Conservation (phyloP, 148 eudicot species). For the Silene latifolia region DNA sequence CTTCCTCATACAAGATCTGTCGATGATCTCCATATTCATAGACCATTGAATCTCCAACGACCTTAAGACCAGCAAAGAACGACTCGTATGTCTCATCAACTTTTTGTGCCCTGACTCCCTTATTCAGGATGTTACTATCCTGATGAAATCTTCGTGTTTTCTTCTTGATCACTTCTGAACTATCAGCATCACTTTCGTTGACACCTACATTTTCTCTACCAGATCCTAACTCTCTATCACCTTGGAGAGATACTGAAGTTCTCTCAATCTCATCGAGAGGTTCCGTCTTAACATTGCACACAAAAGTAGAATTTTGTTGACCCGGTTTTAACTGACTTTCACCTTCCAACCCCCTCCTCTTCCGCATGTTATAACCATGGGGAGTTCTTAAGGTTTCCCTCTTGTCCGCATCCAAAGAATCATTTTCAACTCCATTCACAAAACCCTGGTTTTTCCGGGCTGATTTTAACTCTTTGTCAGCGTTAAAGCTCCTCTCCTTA, state of each 20-base stretch:
- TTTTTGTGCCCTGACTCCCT: neutral
- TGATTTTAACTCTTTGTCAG: neutral
- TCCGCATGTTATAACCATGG: slow-evolving; percentile 5
- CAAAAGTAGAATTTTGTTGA: neutral
- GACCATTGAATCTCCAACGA: slow-evolving; percentile 2
- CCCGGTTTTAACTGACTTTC: neutral
- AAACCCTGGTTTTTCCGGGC: neutral
- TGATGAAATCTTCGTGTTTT: neutral
- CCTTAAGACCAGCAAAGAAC: slow-evolving; percentile 13
- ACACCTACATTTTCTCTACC: neutral
- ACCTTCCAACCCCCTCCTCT: neutral
- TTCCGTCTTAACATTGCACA: neutral
- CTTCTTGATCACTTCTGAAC: neutral
- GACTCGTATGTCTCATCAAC: slow-evolving; percentile 13
- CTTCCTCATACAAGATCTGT: slow-evolving; percentile 22
- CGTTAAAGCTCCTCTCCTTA: neutral
- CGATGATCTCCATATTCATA: slow-evolving; percentile 20
- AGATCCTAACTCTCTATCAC: neutral
- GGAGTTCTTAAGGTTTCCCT: neutral
- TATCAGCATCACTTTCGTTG: neutral
- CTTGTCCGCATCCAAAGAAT: neutral
- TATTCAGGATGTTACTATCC: slow-evolving; percentile 8
- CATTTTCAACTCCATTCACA: neutral
- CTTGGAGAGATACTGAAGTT: neutral
- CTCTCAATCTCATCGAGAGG: slow-evolving; percentile 1